Evolutionary conservation across 1,139 yeast species (phyloP).

Genomic region (Geotrichum histeridarum): DNA sequence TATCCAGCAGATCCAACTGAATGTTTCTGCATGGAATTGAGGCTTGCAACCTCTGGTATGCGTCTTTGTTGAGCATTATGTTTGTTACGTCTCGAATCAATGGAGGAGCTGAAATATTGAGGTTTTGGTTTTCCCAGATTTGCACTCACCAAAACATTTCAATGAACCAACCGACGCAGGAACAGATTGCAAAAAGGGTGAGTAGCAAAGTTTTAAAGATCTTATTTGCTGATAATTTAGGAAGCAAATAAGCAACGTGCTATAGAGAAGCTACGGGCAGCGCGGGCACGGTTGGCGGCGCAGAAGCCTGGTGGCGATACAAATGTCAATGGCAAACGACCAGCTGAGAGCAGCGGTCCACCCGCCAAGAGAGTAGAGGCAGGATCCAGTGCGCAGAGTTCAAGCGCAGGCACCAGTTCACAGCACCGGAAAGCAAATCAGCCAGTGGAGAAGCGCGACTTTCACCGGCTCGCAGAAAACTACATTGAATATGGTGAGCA

Average conservation of each 20-base stretch:
- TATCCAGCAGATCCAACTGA: constrained; percentile 20
- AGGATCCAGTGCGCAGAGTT: no score
- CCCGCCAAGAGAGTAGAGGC: constrained; percentile 1
- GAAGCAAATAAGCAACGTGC: constrained; percentile 59
- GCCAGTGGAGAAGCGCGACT: constrained; percentile 3
- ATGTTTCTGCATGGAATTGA: constrained; percentile 15
- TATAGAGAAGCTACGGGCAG: constrained; percentile 49
- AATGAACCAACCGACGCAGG: constrained; percentile 13
- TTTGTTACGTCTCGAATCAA: not conserved
- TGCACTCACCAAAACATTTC: not conserved
- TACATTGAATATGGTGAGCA: constrained; percentile 74
- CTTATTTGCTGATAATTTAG: not conserved
- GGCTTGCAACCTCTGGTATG: constrained; percentile 4
- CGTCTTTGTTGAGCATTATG: constrained; percentile 13
- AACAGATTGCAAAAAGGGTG: constrained; percentile 11
- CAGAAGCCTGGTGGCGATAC: constrained; percentile 14
- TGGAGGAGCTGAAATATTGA: not conserved
- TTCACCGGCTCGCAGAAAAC: constrained; percentile 32
- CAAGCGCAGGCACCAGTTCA: constrained; percentile 2
- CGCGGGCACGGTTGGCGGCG: constrained; percentile 36
- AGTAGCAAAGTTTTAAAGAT: not conserved
- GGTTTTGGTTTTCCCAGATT: not conserved
- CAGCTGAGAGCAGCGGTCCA: constrained; percentile 14
- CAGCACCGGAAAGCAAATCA: constrained; percentile 18
- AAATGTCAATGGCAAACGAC: constrained; percentile 14